These are phyloP conservation scores for Didymosphaeria variabile DNA, from an alignment of 2,329 filamentous ascomycete genomes.

Conservation along the genomic window DNA sequence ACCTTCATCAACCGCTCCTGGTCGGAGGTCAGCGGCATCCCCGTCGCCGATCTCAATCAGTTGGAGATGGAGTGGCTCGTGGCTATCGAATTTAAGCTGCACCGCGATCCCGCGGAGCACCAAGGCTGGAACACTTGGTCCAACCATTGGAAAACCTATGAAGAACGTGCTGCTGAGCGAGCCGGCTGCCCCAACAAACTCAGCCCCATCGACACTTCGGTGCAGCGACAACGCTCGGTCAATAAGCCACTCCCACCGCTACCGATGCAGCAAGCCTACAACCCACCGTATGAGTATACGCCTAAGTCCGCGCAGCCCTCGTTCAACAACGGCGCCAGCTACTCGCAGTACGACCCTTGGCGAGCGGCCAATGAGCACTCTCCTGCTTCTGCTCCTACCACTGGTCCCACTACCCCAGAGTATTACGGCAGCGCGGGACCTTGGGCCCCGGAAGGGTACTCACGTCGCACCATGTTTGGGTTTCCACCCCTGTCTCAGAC, in stretches of 20 bases:
- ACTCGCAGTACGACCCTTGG: conserved; percentile 54
- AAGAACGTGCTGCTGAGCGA: conserved; percentile 58
- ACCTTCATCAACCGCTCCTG: conserved; percentile 97
- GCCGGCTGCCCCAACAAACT: conserved; percentile 55
- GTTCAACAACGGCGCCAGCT: conserved; percentile 46
- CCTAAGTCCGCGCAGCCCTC: conserved; percentile 49
- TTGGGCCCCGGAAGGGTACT: conserved; percentile 59
- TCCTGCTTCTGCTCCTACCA: conserved; percentile 63
- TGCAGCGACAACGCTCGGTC: conserved; percentile 61
- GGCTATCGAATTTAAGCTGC: conserved; percentile 83
- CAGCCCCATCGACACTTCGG: conserved; percentile 71
- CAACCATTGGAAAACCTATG: conserved; percentile 72
- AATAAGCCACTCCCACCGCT: conserved; percentile 56
- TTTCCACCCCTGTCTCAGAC: conserved; percentile 50
- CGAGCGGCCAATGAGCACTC: conserved; percentile 56
- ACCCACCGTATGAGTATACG: conserved; percentile 43
- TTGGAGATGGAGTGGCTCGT: conserved; percentile 89
- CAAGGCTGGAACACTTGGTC: conserved; percentile 75
- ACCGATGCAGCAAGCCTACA: conserved; percentile 53
- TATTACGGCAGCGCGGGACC: conserved; percentile 58
- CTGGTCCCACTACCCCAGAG: conserved; percentile 63
- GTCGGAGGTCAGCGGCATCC: conserved; percentile 93
- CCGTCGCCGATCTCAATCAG: conserved; percentile 81
- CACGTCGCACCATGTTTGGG: conserved; percentile 54
- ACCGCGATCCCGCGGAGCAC: conserved; percentile 81